Percentiles rank a stretch among this genome's conserved stretches.
Evolutionary conservation across 208 protist species (phyloP).

Genomic region (Leishmania mexicana): DNA sequence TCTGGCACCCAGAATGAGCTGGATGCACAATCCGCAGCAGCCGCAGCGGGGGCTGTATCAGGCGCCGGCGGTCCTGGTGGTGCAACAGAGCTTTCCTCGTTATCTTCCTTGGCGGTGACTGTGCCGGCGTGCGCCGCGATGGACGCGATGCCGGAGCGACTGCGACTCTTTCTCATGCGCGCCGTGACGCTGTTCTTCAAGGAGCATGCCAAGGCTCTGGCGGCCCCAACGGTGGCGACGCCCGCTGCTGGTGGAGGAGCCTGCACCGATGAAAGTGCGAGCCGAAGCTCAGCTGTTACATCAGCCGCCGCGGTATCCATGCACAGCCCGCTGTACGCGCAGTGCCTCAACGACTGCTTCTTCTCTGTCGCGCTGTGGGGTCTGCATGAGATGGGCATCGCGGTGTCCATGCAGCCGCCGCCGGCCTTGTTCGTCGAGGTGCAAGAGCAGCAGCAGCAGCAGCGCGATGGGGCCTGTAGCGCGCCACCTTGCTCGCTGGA

Average conservation of each 20-base stretch:
- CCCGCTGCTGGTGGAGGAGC: neutral
- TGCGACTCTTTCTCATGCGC: conserved; percentile 29
- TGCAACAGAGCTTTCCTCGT: neutral
- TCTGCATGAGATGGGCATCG: conserved; percentile 33
- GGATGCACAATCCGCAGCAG: neutral
- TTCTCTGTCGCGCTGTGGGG: conserved; percentile 36
- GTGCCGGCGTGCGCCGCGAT: neutral
- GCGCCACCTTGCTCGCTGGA: conserved; percentile 22
- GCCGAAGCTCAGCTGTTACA: neutral
- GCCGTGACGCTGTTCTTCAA: conserved; percentile 32
- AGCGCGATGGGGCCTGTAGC: neutral
- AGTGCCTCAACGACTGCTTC: conserved; percentile 37
- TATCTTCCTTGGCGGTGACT: neutral
- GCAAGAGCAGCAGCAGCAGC: conserved; percentile 22
- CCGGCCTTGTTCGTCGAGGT: conserved; percentile 25
- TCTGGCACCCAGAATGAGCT: neutral
- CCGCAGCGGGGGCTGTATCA: neutral
- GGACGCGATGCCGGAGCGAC: conserved; percentile 20
- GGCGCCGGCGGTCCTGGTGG: neutral
- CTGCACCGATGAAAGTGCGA: neutral
- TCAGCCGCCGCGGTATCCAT: neutral
- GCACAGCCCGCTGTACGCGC: conserved; percentile 28
- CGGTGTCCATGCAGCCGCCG: conserved; percentile 30
- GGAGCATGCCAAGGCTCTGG: conserved; percentile 10
- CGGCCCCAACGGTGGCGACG: neutral